Evolutionary conservation across 148 eudicot species (phyloP), one percentile per base, ranked within the genome.

Genomic region (Diospyros kaki): DNA sequence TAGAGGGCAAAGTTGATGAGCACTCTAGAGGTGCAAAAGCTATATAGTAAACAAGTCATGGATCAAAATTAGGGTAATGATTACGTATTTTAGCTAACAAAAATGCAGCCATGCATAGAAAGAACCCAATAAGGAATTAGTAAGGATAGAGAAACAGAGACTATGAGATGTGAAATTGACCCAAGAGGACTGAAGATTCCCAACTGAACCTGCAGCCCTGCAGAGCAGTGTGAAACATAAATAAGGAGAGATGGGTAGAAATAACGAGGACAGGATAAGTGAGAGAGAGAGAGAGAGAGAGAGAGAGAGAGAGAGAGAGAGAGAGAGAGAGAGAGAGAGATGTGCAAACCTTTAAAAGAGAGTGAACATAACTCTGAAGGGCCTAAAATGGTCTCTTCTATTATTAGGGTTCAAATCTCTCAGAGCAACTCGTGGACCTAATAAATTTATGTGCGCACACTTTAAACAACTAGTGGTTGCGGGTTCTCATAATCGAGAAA

Each of bases 191-290:
- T 72, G 66, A 28, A 28, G 61, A 66, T 66, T 52, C 45, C 69
- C 69, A 58, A 46, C 15, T 71, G 75, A 64, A 28, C 28, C 64
- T 72, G 48, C 28, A 59, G 68, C 45, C 45, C 12, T 50, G 9
- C 4, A 56, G 75, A 70, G 63, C n/a, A 74, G 48, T 39, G 75
- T 69, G 71, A 41, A 73, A 48, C 39, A 69, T 74, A 74, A 69
- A 71, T 56, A 77, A 54, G 63, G 72, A 68, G 77, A 60, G 46
- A 58, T 4, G 8, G 13, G 48, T 1, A 51, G 74, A 54, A 75
- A 75, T 69, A 76, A 71, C 69, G 75, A 53, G 67, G 65, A 71
- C 71, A 77, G 44, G 82, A 75, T 71, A 73, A 78, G 71, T 71
- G 39, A 64, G 77, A 72, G 71, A 76, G 74, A 69, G 73, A 72